Evolutionary conservation across 768 basidiomycete species (phyloP), one percentile per base, ranked within the genome.

Genomic region (Auricularia heimuer): DNA sequence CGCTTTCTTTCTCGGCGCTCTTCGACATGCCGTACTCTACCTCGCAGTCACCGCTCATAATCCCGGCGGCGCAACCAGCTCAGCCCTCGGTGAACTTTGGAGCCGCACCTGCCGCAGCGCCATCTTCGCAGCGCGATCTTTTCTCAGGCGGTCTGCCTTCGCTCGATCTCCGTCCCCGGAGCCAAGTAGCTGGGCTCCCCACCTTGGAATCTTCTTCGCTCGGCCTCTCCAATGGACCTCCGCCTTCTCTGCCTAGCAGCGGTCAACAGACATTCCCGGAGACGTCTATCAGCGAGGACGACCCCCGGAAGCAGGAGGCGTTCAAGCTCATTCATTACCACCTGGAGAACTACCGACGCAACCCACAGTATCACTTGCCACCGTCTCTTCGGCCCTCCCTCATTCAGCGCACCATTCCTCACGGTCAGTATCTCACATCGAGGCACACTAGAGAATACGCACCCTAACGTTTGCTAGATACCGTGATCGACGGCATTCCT

Each of bases 351-450:
- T 94, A 86, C 73, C 88, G 86, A 72, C 80, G 89, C 67, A 95
- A 95, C 70, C 87, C 86, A 51, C 82, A 84, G 11, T 98, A 98
- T 72, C 91, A 89, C 71, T 79, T 98, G 4, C 95, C 95, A 0
- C 85, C 90, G 2, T 94, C 92, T 12, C 77, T 98, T 60, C 84
- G 90, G 4, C 93, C 94, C 1, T 94, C 94, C 3, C 76, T 89
- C n/a, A 86, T 94, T 12, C 95, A 98, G 76, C 85, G 90, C 72
- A 89, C 89, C 6, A 83, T 97, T 39, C 88, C 93, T 56, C 94
- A 97, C 71, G 90, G 90, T 89, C 67, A 61, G 81, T 64, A 29
- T 29, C 62, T 58, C 10, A 8, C 18, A 61, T 4, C 62, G n/a
- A 44, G 4, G 12, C 18, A 29, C 29, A 29, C 29, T 29, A 29